Conservation (phyloP, 1,139 yeast species). For the Lodderomyces orthopsilosis region DNA sequence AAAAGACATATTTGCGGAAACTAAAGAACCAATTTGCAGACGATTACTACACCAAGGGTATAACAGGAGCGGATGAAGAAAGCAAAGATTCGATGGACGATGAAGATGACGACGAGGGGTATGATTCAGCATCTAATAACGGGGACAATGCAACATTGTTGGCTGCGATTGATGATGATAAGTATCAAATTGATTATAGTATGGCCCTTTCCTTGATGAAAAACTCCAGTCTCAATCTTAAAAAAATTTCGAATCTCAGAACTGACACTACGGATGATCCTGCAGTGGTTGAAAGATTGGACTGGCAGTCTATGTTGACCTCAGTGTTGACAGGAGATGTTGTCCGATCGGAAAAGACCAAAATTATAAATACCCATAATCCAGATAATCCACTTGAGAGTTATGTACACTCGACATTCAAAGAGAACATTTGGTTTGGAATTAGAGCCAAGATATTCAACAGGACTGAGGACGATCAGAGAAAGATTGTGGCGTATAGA, state of each 20-base stretch:
- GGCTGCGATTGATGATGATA: slow-evolving; percentile 43
- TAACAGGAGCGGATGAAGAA: slow-evolving; percentile 34
- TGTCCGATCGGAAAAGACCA: slow-evolving; percentile 84
- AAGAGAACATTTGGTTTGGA: slow-evolving; percentile 81
- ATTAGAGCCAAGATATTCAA: slow-evolving; percentile 79
- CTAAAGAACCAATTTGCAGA: slow-evolving; percentile 63
- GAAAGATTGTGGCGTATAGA: slow-evolving; percentile 65
- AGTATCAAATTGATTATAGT: slow-evolving; percentile 41
- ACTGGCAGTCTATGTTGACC: slow-evolving; percentile 94
- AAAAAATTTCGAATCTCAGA: slow-evolving; percentile 39
- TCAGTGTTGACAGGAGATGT: slow-evolving; percentile 94
- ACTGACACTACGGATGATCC: slow-evolving; percentile 55
- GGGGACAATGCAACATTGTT: slow-evolving; percentile 34
- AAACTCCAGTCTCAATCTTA: slow-evolving; percentile 33
- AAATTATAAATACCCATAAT: slow-evolving; percentile 54
- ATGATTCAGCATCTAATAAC: slow-evolving; percentile 18
- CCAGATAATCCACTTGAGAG: slow-evolving; percentile 46
- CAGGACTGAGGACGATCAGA: slow-evolving; percentile 78
- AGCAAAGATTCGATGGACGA: slow-evolving; percentile 16
- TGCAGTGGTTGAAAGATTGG: slow-evolving; percentile 73
- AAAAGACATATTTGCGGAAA: slow-evolving; percentile 63
- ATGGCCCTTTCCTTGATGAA: slow-evolving; percentile 37
- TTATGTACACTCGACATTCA: slow-evolving; percentile 54
- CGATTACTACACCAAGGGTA: slow-evolving; percentile 68
- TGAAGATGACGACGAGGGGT: slow-evolving; percentile 26